These are phyloP conservation scores for Pleurotus sapidus DNA, from an alignment of 768 basidiomycete genomes.

Conservation along the genomic window DNA sequence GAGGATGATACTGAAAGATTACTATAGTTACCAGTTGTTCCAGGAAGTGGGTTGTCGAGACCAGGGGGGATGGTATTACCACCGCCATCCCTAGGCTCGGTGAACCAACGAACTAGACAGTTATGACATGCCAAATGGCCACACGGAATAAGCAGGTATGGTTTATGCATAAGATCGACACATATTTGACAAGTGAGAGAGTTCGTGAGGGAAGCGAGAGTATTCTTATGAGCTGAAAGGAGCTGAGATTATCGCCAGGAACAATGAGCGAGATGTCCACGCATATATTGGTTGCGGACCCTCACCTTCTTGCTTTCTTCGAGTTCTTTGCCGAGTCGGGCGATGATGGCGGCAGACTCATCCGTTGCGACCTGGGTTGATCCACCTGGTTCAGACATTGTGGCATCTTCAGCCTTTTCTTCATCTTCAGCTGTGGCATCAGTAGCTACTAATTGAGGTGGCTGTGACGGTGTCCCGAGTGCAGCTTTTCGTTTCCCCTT, in stretches of 20 bases:
- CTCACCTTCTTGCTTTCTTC: slow-evolving; percentile 4
- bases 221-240: slow-evolving; percentile 48
- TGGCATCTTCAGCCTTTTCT: not conserved
- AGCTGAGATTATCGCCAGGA: slow-evolving; percentile 30
- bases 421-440: too few species aligned
- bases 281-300: not conserved
- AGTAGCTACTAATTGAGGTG: too few species aligned
- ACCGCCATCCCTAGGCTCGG: slow-evolving; percentile 29
- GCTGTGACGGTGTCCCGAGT: too few species aligned
- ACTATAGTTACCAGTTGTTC: not conserved
- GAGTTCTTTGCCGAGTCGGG: not conserved
- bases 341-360: not conserved
- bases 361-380: not conserved
- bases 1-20: too few species aligned
- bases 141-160: slow-evolving; percentile 73
- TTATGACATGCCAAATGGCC: slow-evolving; percentile 71
- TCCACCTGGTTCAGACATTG: not conserved
- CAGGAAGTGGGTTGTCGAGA: slow-evolving; percentile 12
- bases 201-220: slow-evolving; percentile 55
- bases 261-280: slow-evolving; percentile 1
- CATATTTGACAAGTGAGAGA: slow-evolving; percentile 78
- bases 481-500: slow-evolving; percentile 1
- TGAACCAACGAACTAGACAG: slow-evolving; percentile 80
- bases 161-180: slow-evolving; percentile 68
- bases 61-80: slow-evolving; percentile 28